Base-by-base conservation (phyloP, 129 eudicot species). In the Smallanthus sonchifolius region DNA sequence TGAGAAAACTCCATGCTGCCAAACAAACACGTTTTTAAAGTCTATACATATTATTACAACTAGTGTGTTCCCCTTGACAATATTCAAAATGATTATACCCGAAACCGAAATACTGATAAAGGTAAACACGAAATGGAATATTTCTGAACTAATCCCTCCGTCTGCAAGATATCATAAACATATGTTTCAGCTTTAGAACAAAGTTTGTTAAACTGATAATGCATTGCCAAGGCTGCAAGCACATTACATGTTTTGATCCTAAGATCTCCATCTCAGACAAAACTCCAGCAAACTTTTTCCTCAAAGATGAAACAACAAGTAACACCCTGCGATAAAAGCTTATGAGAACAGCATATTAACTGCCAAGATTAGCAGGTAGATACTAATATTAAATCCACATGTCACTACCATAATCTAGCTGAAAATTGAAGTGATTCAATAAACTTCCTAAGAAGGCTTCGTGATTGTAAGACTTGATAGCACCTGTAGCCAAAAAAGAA, bases 211-310 rank as follows among this genome's bases (percentile, higher is more conserved):
- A 51, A 36, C 38, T 44, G 15, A 32, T 38, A 37, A 30, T 54
- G 17, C 39, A 24, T 19, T 28, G 47, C 38, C 76, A 28, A 77
- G 34, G 40, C 34, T 80, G 66, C 65, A 67, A 79, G 49, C 28
- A 36, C 51, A 44, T 84, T 94, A 94, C 99, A 84, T 91, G 87
- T 61, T 86, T 87, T 7, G 96, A 81, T 87, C 99, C 99, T 82
- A 91, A 82, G 60, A 91, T 86, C 80, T 86, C 97, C 77, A 72
- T 80, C 69, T 88, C 99, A 10, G 96, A 78, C 35, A 88, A 70
- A 69, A 80, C 51, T 10, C 90, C 90, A 37, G 94, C 78, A 62
- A 95, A 91, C 83, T 86, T 95, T 81, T 82, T 91, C 76, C 82
- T 82, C 7, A 91, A 81, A 77, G 91, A 84, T 17, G 92, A 82